These are phyloP conservation scores for Kuraishia piskuri DNA, from an alignment of 805 yeast species.

Conservation along the genomic window DNA sequence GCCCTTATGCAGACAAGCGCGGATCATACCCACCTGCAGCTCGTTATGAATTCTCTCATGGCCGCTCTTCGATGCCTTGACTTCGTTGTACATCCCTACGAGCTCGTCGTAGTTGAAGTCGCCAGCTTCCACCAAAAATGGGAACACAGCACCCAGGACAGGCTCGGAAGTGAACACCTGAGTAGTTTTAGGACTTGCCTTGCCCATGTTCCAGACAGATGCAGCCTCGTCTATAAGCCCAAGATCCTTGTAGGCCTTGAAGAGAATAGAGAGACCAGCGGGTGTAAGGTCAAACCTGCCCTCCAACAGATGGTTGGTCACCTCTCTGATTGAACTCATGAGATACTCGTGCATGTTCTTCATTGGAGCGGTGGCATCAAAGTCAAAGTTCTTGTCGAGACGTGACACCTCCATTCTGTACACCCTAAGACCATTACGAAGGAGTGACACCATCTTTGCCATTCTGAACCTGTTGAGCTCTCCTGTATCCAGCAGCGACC, in stretches of 20 bases:
- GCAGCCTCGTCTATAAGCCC: slow-evolving; percentile 56
- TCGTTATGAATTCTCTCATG: slow-evolving; percentile 29
- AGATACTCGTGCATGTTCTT: slow-evolving; percentile 43
- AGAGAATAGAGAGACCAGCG: slow-evolving; percentile 48
- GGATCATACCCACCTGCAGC: slow-evolving; percentile 63
- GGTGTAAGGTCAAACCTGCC: slow-evolving; percentile 35
- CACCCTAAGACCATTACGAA: slow-evolving; percentile 48
- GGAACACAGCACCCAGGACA: slow-evolving; percentile 62
- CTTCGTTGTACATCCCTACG: slow-evolving; percentile 40
- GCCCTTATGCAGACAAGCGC: slow-evolving; percentile 58
- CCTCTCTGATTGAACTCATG: slow-evolving; percentile 40
- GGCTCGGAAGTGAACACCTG: slow-evolving; percentile 48
- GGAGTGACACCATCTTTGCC: slow-evolving; percentile 38
- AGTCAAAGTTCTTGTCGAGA: slow-evolving; percentile 50
- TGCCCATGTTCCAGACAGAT: slow-evolving; percentile 61
- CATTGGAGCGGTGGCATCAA: slow-evolving; percentile 47
- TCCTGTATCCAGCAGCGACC: slow-evolving; percentile 35
- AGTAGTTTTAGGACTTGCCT: slow-evolving; percentile 31
- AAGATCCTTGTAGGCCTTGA: slow-evolving; percentile 53
- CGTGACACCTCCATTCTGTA: slow-evolving; percentile 46
- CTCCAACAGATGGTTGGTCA: slow-evolving; percentile 40
- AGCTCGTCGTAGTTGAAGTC: slow-evolving; percentile 54
- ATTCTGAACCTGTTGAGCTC: slow-evolving; percentile 38
- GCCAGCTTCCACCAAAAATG: slow-evolving; percentile 54
- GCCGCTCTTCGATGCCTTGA: slow-evolving; percentile 22